Percentiles rank a stretch among this genome's conserved stretches.
These are phyloP conservation scores for Trichoderma parareesei DNA, from an alignment of 495 filamentous ascomycete species.

Conservation along the genomic window DNA sequence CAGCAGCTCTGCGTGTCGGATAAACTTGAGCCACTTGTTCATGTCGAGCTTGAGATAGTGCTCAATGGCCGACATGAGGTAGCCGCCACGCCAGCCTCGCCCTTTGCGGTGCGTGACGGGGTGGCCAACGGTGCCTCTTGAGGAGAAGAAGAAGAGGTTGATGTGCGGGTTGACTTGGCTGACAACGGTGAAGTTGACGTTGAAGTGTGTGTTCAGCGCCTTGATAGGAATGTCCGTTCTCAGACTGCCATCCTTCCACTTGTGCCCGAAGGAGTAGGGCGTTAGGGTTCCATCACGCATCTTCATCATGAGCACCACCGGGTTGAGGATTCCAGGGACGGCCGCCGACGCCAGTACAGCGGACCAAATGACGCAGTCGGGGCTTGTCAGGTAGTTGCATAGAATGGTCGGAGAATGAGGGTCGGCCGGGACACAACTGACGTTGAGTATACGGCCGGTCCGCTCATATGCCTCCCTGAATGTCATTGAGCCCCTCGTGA, in stretches of 20 bases:
- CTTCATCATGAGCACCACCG: conserved; percentile 96
- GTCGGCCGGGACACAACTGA: conserved; percentile 93
- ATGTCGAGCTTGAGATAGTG: conserved; percentile 93
- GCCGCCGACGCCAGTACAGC: conserved; percentile 93
- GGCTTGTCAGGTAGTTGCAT: conserved; percentile 86
- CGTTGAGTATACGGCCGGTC: conserved; percentile 89
- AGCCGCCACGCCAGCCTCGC: conserved; percentile 92
- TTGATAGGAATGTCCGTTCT: conserved; percentile 94
- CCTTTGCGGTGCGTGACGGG: conserved; percentile 92
- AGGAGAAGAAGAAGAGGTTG: conserved; percentile 97
- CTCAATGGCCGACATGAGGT: conserved; percentile 82
- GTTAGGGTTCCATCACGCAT: conserved; percentile 58
- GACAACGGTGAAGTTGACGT: conserved; percentile 95
- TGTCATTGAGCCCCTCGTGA: conserved; percentile 78
- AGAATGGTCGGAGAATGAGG: conserved; percentile 88
- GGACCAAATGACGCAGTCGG: conserved; percentile 97
- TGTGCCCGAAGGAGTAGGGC: conserved; percentile 90
- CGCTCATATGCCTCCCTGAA: conserved; percentile 92
- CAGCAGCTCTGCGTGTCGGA: conserved; percentile 84
- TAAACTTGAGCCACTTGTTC: conserved; percentile 91
- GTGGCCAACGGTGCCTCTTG: conserved; percentile 79
- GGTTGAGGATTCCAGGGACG: conserved; percentile 91
- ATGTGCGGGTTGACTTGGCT: conserved; percentile 96
- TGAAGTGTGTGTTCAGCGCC: conserved; percentile 89
- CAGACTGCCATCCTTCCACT: conserved; percentile 95